These are phyloP conservation scores for Adansonia digitata DNA, from an alignment of 345 rosid genomes.

Conservation along the genomic window DNA sequence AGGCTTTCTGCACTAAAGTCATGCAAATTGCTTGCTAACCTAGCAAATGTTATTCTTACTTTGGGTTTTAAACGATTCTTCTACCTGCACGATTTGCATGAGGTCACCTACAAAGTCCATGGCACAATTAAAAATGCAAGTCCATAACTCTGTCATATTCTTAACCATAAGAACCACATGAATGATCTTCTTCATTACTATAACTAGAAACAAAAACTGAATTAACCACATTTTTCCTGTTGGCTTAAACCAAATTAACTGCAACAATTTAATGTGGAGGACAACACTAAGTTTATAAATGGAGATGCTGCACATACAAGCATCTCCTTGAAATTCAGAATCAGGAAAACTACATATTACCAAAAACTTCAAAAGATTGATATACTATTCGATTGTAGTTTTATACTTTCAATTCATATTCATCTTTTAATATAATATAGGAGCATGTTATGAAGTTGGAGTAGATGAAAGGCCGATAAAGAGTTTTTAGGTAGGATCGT, in stretches of 20 bases:
- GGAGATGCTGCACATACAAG: neutral
- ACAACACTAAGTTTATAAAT: neutral
- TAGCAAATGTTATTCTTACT: conserved; percentile 42
- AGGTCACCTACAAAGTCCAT: conserved; percentile 47
- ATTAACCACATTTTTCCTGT: neutral
- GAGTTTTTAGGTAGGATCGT: too few relatives aligned
- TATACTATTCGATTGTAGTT: neutral
- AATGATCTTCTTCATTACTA: neutral
- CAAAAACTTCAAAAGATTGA: neutral
- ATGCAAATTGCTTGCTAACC: neutral
- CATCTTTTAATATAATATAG: neutral
- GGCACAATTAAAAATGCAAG: neutral
- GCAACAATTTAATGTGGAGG: neutral
- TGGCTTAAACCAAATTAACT: neutral
- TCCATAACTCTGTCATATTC: neutral
- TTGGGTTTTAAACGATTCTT: conserved; percentile 72
- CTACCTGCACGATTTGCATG: conserved; percentile 70
- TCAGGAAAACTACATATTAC: neutral
- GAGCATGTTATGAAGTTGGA: neutral
- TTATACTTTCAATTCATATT: neutral
- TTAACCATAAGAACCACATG: neutral
- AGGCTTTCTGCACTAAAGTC: neutral
- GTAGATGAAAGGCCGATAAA: too few relatives aligned
- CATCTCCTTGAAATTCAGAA: neutral
- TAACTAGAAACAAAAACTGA: neutral